Evolutionary conservation across 139 green algal genomes (phyloP).

Genomic region (Nannochloris sp.): DNA sequence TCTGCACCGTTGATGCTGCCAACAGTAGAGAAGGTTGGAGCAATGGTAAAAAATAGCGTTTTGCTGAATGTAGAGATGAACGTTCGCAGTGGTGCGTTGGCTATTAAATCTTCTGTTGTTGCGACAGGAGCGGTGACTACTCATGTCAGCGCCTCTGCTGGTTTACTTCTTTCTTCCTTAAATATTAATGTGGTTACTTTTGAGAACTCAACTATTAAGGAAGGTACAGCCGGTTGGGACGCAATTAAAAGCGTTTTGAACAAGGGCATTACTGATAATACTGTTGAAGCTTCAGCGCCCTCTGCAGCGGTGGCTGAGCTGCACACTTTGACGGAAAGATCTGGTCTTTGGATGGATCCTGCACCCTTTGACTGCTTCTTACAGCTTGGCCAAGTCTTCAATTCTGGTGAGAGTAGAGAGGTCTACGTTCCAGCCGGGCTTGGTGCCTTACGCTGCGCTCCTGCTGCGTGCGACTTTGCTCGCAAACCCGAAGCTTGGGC

Average conservation of each 20-base stretch:
- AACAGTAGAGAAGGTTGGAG: background rate
- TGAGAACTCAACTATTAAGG: too few species aligned
- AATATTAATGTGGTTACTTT: too few species aligned
- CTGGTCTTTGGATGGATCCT: slow-evolving; percentile 31
- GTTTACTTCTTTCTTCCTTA: too few species aligned
- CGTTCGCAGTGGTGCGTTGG: background rate
- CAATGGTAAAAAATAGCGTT: background rate
- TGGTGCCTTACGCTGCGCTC: slow-evolving; percentile 11
- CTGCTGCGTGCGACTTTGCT: background rate
- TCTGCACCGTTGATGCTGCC: slow-evolving; percentile 20
- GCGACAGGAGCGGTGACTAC: background rate
- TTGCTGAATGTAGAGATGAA: slow-evolving; percentile 2
- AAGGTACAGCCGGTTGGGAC: too few species aligned
- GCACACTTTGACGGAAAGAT: slow-evolving; percentile 3
- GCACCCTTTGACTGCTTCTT: slow-evolving; percentile 40
- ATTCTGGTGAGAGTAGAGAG: background rate
- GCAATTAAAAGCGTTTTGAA: too few species aligned
- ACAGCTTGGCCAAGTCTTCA: slow-evolving; percentile 40
- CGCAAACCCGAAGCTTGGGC: background rate
- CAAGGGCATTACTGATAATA: slow-evolving; percentile 1
- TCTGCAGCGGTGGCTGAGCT: slow-evolving; percentile 7
- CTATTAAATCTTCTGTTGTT: background rate
- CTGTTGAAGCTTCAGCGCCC: background rate
- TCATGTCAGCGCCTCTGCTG: background rate
- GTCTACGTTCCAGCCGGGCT: slow-evolving; percentile 50